Percentiles rank a stretch among this genome's conserved stretches.
These are phyloP conservation scores for Daldinia sp. DNA, from an alignment of 2,329 filamentous ascomycete genomes.

Conservation along the genomic window DNA sequence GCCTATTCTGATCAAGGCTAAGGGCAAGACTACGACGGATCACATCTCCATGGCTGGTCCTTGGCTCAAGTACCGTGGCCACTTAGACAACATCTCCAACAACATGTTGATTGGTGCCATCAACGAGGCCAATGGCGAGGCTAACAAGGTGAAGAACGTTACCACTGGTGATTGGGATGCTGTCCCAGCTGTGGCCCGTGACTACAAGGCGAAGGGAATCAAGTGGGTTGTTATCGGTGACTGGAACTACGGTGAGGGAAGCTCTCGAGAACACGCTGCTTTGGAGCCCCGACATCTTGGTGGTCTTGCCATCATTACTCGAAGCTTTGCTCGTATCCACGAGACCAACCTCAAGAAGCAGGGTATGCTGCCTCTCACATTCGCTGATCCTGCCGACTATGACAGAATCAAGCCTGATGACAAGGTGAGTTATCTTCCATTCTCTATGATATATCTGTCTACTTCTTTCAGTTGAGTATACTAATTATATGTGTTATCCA, in stretches of 20 bases:
- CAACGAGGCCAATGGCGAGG: slow-evolving; percentile 95
- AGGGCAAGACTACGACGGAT: slow-evolving; percentile 97
- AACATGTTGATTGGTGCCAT: slow-evolving; percentile 99
- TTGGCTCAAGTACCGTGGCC: slow-evolving; percentile 98
- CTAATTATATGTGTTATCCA: slow-evolving; percentile 49
- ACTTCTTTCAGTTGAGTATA: background rate
- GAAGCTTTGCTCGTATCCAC: slow-evolving; percentile 98
- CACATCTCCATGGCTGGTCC: slow-evolving; percentile 98
- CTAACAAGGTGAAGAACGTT: slow-evolving; percentile 96
- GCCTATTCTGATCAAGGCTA: slow-evolving; percentile 94
- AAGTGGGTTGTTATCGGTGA: slow-evolving; percentile 98
- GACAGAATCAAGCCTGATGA: slow-evolving; percentile 95
- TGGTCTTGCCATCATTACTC: slow-evolving; percentile 95
- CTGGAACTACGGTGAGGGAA: slow-evolving; percentile 99
- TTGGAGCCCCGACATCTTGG: slow-evolving; percentile 97
- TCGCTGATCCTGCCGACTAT: slow-evolving; percentile 94
- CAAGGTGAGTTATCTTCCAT: slow-evolving; percentile 65
- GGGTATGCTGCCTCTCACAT: slow-evolving; percentile 99
- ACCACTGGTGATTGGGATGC: slow-evolving; percentile 85
- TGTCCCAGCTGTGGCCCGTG: slow-evolving; percentile 92
- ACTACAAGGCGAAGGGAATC: slow-evolving; percentile 98
- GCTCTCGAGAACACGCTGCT: slow-evolving; percentile 97
- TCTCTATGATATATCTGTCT: background rate
- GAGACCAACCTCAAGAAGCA: slow-evolving; percentile 99
- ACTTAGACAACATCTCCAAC: slow-evolving; percentile 99